Conservation (phyloP, 2,329 filamentous ascomycete species). For the Colletotrichum sp. region DNA sequence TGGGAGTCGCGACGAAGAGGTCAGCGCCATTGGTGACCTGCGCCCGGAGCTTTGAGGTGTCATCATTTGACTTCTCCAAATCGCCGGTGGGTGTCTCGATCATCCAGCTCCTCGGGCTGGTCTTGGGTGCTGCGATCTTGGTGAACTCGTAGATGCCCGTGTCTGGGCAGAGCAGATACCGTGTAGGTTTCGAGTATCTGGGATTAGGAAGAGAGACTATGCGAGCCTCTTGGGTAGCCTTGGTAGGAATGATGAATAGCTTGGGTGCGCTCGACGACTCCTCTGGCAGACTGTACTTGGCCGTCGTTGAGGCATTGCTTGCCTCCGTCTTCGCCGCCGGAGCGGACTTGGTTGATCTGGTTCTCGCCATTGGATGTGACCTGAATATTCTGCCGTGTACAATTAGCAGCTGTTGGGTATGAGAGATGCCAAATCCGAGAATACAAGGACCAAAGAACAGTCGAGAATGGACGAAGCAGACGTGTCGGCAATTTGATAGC, state of each 20-base stretch:
- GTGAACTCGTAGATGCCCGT: slow-evolving; percentile 71
- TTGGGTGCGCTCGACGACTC: slow-evolving; percentile 51
- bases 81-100: slow-evolving; percentile 42
- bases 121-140: slow-evolving; percentile 56
- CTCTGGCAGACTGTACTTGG: slow-evolving; percentile 45
- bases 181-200: slow-evolving; percentile 56
- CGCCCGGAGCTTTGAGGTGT: slow-evolving; percentile 23
- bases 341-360: slow-evolving; percentile 48
- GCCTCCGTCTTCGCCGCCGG: slow-evolving; percentile 34
- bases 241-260: slow-evolving; percentile 67
- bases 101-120: slow-evolving; percentile 67
- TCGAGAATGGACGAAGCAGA: not conserved
- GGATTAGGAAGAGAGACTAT: slow-evolving; percentile 68
- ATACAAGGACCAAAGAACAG: not conserved
- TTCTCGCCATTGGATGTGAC: slow-evolving; percentile 49
- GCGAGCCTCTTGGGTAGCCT: slow-evolving; percentile 56
- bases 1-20: slow-evolving; percentile 81
- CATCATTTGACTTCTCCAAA: slow-evolving; percentile 23
- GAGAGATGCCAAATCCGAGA: not conserved
- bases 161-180: slow-evolving; percentile 67
- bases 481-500: not conserved
- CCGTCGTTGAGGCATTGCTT: slow-evolving; percentile 28
- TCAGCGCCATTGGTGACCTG: slow-evolving; percentile 69
- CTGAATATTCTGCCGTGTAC: not conserved
- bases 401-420: not conserved